Evolutionary conservation across 2,329 filamentous ascomycete species (phyloP), one percentile per base, ranked within the genome.

Genomic region (Davidsoniella neocaledoniae): DNA sequence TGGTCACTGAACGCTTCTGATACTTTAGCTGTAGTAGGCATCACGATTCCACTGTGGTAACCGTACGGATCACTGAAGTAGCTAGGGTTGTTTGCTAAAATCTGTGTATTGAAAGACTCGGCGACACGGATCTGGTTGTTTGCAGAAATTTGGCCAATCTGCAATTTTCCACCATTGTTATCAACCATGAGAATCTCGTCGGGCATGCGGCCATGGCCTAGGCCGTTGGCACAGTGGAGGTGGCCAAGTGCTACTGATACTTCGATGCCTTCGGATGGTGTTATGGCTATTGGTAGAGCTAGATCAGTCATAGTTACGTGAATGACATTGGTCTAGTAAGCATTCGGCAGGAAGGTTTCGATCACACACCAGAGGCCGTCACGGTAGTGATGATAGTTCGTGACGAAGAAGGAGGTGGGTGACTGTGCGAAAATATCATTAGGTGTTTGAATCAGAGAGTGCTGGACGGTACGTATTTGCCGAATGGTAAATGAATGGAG

Each of bases 351-450:
- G 0, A 71, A 0, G 33, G 72, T 67, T 54, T 80, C 77, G 12
- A 77, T 1, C 0, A 57, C 7, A 2, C 74, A 66, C 60, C 68
- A 57, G 0, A 58, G 4, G 0, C 76, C 75, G 1, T 71, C 65
- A 0, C 64, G 66, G 57, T 78, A 68, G 55, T 62, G 61, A 49
- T 79, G 75, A 54, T 80, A 77, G 54, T 80, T 80, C 0, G 75
- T 79, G 5, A 79, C 69, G 46, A 74, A 72, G 57, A 80, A 68
- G 0, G 69, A 68, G 10, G 56, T 62, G 0, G 70, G 66, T 0
- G 63, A 69, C 3, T 61, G 56, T 2, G 69, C 73, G 5, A 71
- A 59, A 10, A 81, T 60, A 54, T 81, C 77, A 54, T 80, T 80
- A 1, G 77, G 76, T 0, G 74, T 79, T 8, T 57, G 58, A 43